Conservation (phyloP, 2,329 filamentous ascomycete species). For the Apiospora aurea region DNA sequence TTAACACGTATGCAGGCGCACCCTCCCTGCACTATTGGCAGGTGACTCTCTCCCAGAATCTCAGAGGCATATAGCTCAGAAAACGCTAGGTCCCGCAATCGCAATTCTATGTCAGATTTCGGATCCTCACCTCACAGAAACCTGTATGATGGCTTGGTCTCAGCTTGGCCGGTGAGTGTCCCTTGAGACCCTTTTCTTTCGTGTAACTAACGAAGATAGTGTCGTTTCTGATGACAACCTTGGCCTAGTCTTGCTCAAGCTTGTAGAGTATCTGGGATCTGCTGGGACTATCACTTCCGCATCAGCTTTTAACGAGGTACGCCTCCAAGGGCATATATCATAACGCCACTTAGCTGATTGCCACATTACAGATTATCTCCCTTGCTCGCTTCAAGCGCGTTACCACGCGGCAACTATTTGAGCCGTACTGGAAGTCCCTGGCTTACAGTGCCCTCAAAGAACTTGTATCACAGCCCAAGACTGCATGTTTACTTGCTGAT, state of each 20-base stretch:
- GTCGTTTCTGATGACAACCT: constrained; percentile 82
- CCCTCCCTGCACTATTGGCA: constrained; percentile 51
- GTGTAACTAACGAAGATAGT: constrained; percentile 45
- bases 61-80: background rate
- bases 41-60: background rate
- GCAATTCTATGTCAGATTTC: constrained; percentile 76
- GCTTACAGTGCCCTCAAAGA: constrained; percentile 86
- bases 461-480: constrained; percentile 79
- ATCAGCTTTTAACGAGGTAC: constrained; percentile 81
- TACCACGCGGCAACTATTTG: constrained; percentile 73
- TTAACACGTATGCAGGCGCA: constrained; percentile 53
- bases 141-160: constrained; percentile 85
- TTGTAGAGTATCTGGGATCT: constrained; percentile 88
- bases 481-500: constrained; percentile 81
- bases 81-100: constrained; percentile 57
- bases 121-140: constrained; percentile 77
- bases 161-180: constrained; percentile 73
- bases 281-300: constrained; percentile 80
- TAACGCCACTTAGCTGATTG: background rate
- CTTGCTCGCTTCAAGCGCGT: constrained; percentile 71
- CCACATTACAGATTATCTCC: constrained; percentile 60
- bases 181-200: background rate
- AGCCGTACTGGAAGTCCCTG: constrained; percentile 87
- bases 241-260: constrained; percentile 81
- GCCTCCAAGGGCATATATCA: background rate